phyloP scores from a whole-genome alignment of 2,329 filamentous ascomycete species.

The Phaeosphaeriaceae sp. region DNA sequence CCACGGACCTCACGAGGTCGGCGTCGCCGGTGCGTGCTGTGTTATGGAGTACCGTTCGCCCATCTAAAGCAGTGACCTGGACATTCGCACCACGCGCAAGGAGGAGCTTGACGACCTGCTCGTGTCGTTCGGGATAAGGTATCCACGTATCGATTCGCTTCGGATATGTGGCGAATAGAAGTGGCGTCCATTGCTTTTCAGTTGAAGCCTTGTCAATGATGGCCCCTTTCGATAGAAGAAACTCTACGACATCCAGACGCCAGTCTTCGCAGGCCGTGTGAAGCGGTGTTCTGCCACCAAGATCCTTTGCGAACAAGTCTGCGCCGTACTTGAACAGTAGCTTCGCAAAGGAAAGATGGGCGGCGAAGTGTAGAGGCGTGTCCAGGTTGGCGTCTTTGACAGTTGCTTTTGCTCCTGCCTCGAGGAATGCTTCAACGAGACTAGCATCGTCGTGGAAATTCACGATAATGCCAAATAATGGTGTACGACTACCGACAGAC shows the following conservation, averaged over 20 bases:
- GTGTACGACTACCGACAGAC: neutral
- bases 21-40: neutral
- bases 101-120: too few species aligned
- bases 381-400: neutral
- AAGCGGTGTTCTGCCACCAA: neutral
- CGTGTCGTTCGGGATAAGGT: too few species aligned
- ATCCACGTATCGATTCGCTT: too few species aligned
- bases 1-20: neutral
- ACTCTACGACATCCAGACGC: neutral
- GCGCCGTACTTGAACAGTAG: slow-evolving; percentile 2
- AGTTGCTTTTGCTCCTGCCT: slow-evolving; percentile 2
- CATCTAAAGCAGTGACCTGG: neutral
- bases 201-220: neutral
- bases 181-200: neutral
- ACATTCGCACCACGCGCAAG: neutral
- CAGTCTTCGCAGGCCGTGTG: neutral
- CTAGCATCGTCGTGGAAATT: neutral
- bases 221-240: neutral
- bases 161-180: neutral
- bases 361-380: slow-evolving; percentile 1
- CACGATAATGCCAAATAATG: neutral
- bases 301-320: neutral
- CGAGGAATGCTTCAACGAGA: neutral
- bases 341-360: slow-evolving; percentile 1
- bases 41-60: slow-evolving; percentile 1